These are phyloP conservation scores for Blastomyces percursus DNA, from an alignment of 2,329 filamentous ascomycete species.

Conservation along the genomic window DNA sequence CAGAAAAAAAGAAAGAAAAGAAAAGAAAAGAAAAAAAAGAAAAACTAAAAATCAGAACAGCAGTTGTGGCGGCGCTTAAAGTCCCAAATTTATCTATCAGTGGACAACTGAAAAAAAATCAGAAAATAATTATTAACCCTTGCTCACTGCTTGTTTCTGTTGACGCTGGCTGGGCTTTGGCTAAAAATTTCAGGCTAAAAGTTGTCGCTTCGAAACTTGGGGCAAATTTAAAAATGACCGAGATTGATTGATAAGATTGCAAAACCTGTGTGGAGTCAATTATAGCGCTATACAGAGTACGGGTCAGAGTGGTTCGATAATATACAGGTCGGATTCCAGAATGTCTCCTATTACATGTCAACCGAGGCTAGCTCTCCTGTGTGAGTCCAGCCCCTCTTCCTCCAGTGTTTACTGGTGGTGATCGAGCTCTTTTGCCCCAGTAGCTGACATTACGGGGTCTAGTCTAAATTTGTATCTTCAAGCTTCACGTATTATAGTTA, in stretches of 20 bases:
- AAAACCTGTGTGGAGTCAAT: not conserved
- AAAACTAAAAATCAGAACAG: not conserved
- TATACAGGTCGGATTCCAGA: not conserved
- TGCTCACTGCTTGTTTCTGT: not conserved
- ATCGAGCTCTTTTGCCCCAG: too few species aligned
- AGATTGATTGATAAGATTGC: conserved; percentile 5
- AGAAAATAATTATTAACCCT: not conserved
- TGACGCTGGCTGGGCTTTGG: not conserved
- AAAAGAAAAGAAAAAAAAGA: not conserved
- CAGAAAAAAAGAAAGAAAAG: not conserved
- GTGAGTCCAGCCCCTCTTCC: too few species aligned
- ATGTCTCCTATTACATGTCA: too few species aligned
- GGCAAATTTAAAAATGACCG: not conserved
- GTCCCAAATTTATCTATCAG: not conserved
- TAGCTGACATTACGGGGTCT: not conserved
- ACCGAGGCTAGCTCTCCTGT: too few species aligned
- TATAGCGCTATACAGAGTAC: not conserved
- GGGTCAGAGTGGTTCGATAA: not conserved
- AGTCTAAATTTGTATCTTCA: not conserved
- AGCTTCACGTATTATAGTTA: not conserved
- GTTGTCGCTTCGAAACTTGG: not conserved
- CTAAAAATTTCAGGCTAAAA: not conserved
- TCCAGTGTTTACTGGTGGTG: too few species aligned
- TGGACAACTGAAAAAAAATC: not conserved
- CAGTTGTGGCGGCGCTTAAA: not conserved